Base-by-base conservation (phyloP, 441 rosid species). In the Brassica hybrid region DNA sequence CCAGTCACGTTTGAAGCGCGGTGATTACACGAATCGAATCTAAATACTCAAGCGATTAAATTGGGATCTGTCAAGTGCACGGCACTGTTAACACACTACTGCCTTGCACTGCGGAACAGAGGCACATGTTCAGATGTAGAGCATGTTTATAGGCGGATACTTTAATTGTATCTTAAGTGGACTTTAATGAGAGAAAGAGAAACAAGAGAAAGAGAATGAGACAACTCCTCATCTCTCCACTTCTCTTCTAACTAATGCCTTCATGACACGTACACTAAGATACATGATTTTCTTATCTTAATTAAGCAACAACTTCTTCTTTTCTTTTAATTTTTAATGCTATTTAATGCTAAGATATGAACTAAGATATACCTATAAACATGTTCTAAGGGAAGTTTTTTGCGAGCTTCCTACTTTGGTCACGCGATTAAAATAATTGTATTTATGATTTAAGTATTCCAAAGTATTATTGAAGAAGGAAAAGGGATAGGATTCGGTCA, bases 111-210 rank as follows among this genome's bases (percentile, higher is more conserved):
- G 52, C 52, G 75, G 58, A 75, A 61, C 83, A 59, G 76, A 80
- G 75, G 69, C 83, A 80, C 83, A 75, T 80, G 80, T 58, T 71
- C 76, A 72, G 17, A 80, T 75, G 67, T n/a, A n/a, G n/a, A n/a
- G n/a, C n/a, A n/a, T n/a, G n/a, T n/a, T n/a, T n/a, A n/a, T n/a
- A n/a, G n/a, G n/a, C n/a, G n/a, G n/a, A n/a, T n/a, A n/a, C n/a
- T n/a, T n/a, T n/a, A n/a, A n/a, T n/a, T n/a, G n/a, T n/a, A n/a
- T n/a, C n/a, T n/a, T n/a, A n/a, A n/a, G n/a, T n/a, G n/a, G n/a
- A n/a, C n/a, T n/a, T n/a, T n/a, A n/a, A n/a, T n/a, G n/a, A n/a
- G n/a, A n/a, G n/a, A n/a, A n/a, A n/a, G n/a, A n/a, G n/a, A n/a
- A n/a, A n/a, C n/a, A n/a, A n/a, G n/a, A n/a, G n/a, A n/a, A n/a